Conservation (phyloP, 148 eudicot genomes). For the Rhododendron henanense region DNA sequence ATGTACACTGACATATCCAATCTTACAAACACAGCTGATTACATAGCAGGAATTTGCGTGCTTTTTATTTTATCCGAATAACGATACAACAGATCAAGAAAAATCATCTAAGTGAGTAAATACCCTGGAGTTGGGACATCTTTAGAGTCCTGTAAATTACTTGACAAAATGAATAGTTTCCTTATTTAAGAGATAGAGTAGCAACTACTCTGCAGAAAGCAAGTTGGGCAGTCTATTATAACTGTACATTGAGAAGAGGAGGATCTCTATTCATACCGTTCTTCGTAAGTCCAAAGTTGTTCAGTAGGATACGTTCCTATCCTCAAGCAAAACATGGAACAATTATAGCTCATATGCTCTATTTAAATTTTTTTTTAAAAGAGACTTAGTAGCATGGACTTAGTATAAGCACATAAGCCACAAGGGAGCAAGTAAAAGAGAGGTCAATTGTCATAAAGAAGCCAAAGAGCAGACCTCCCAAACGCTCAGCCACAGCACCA, state of each 20-base stretch:
- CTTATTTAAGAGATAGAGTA: background rate
- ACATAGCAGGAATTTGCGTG: background rate
- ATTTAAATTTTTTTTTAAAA: background rate
- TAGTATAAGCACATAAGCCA: background rate
- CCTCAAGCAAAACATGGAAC: too few relatives aligned
- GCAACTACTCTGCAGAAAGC: background rate
- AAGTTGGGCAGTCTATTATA: background rate
- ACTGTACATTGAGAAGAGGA: background rate
- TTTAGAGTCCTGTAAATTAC: background rate
- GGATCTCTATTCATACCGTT: background rate
- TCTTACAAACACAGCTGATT: background rate
- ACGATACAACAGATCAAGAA: background rate
- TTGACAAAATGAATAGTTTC: background rate
- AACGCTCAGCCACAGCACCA: too few relatives aligned
- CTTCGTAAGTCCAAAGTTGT: too few relatives aligned
- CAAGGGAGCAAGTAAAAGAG: background rate
- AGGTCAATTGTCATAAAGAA: background rate
- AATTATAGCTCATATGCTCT: too few relatives aligned
- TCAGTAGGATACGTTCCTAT: too few relatives aligned
- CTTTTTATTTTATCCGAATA: background rate
- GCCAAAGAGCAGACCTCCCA: constrained; percentile 56
- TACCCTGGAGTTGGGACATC: background rate
- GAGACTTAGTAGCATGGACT: background rate
- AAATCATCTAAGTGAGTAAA: background rate
- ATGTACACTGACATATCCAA: background rate